Evolutionary conservation across 2,329 filamentous ascomycete genomes (phyloP).

Genomic region (Diaporthe citrichinensis): DNA sequence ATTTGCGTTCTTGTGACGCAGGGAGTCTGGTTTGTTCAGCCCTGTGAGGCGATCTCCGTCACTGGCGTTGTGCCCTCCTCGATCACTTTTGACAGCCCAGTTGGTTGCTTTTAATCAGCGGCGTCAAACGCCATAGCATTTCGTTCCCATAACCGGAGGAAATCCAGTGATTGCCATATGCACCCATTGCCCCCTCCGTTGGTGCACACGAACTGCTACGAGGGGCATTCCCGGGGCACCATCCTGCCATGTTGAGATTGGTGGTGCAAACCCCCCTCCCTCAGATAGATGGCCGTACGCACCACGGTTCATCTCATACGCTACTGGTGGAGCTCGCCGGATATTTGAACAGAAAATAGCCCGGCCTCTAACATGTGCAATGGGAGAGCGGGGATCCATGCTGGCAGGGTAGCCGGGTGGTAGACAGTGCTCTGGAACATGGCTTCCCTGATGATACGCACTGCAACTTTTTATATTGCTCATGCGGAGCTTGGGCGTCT

Average conservation of each 20-base stretch:
- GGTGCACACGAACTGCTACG: neutral
- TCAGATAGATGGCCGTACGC: slow-evolving; percentile 15
- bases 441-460: neutral
- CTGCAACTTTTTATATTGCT: neutral
- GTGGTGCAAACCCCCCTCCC: neutral
- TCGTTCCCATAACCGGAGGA: neutral
- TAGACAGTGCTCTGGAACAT: neutral
- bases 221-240: neutral
- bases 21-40: neutral
- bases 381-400: neutral
- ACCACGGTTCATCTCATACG: neutral
- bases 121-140: neutral
- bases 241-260: neutral
- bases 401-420: neutral
- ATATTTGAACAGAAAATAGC: neutral
- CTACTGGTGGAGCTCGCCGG: slow-evolving; percentile 1
- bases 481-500: neutral
- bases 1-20: neutral
- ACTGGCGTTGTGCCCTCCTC: neutral
- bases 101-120: neutral
- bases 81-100: neutral
- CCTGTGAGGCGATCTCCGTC: slow-evolving; percentile 15
- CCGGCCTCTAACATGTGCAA: neutral
- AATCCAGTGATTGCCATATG: neutral
- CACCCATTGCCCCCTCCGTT: neutral